These are phyloP conservation scores for Punica granatum DNA, from an alignment of 345 rosid species.

Conservation along the genomic window DNA sequence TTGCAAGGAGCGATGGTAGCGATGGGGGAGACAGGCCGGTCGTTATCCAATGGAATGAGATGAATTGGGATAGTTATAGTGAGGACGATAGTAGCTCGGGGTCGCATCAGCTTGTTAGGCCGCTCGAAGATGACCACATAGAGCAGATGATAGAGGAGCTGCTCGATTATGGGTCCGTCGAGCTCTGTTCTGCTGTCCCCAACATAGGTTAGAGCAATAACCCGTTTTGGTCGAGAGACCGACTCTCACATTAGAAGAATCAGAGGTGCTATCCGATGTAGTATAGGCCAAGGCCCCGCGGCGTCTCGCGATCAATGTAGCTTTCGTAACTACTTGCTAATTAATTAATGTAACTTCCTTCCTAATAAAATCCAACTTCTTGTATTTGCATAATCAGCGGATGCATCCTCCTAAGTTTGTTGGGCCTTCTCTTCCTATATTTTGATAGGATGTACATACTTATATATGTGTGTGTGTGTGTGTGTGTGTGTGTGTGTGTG, in stretches of 20 bases:
- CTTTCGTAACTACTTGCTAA: neutral
- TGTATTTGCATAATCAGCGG: neutral
- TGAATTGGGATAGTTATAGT: conserved; percentile 22
- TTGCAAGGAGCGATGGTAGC: neutral
- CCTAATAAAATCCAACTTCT: neutral
- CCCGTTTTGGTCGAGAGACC: neutral
- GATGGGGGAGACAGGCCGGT: conserved; percentile 14
- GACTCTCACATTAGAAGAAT: neutral
- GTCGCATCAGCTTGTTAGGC: conserved; percentile 24
- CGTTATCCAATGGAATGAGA: conserved; percentile 19
- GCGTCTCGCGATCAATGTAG: neutral
- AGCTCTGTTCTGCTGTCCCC: conserved; percentile 32
- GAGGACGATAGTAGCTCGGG: conserved; percentile 4
- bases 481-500: no score
- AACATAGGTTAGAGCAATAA: conserved; percentile 2
- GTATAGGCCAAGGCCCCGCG: neutral
- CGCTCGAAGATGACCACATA: conserved; percentile 56
- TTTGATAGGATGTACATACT: no score
- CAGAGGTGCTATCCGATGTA: neutral
- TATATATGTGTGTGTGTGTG: no score
- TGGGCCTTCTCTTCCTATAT: neutral
- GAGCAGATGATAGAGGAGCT: conserved; percentile 76
- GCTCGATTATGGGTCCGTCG: conserved; percentile 51
- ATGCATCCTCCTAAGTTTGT: neutral
- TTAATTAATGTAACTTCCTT: neutral